Evolutionary conservation across 192 early-diverging fungal genomes (phyloP).

Genomic region (Entomortierella beljakovae): DNA sequence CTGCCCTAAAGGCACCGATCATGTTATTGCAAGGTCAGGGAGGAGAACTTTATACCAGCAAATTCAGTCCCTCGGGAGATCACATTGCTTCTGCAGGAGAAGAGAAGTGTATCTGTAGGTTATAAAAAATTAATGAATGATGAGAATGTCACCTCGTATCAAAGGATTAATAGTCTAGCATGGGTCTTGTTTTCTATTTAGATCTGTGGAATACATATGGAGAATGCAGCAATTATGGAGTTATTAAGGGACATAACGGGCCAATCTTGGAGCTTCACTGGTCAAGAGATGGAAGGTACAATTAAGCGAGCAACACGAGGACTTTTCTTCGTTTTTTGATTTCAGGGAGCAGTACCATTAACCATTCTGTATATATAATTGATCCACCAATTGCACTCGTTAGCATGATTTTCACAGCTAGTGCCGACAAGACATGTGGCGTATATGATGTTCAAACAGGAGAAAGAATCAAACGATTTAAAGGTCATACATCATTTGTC

Average conservation of each 20-base stretch:
- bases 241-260: conserved; percentile 89
- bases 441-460: conserved; percentile 90
- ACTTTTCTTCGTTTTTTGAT: too few species aligned
- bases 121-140: too few species aligned
- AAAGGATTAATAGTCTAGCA: background rate
- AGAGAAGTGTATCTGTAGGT: conserved; percentile 84
- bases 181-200: conserved; percentile 19
- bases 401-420: conserved; percentile 84
- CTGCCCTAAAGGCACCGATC: conserved; percentile 35
- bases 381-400: background rate
- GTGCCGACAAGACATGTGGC: conserved; percentile 81
- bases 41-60: conserved; percentile 84
- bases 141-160: too few species aligned
- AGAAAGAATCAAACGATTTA: conserved; percentile 82
- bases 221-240: conserved; percentile 89
- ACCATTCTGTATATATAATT: background rate
- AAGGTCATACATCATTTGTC: conserved; percentile 84
- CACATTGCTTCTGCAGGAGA: conserved; percentile 85
- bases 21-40: conserved; percentile 55
- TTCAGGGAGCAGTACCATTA: background rate
- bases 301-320: too few species aligned
- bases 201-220: conserved; percentile 95
- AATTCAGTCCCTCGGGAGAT: conserved; percentile 88
- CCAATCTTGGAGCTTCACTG: conserved; percentile 91
- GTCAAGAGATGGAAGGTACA: conserved; percentile 68